phyloP scores from a whole-genome alignment of 1,284 basidiomycete genomes.

The Puccinia polysora region DNA sequence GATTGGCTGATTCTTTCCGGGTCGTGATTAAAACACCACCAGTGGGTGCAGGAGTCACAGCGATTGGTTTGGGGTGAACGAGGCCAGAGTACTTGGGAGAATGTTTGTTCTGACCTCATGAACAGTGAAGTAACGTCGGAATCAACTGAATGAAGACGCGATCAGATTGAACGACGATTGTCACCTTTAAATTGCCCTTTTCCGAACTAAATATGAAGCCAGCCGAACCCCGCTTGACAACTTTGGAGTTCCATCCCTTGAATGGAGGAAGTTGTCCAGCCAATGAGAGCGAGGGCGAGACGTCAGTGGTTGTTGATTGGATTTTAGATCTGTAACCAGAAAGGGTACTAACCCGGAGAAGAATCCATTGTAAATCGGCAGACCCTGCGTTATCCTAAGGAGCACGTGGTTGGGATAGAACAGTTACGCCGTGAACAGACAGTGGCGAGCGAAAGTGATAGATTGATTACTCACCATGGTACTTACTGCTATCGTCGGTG shows the following conservation, averaged over 20 bases:
- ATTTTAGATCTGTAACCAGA: background rate
- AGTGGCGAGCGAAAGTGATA: too few relatives aligned
- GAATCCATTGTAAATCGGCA: conserved; percentile 81
- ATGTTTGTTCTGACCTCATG: conserved; percentile 67
- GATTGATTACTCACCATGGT: too few relatives aligned
- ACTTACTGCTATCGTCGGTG: too few relatives aligned
- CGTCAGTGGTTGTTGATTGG: background rate
- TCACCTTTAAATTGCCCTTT: conserved; percentile 59
- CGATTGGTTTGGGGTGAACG: conserved; percentile 64
- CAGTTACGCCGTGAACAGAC: too few relatives aligned
- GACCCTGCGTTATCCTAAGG: conserved; percentile 53
- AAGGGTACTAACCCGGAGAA: conserved; percentile 76
- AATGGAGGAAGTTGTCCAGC: background rate
- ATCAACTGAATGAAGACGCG: conserved; percentile 49
- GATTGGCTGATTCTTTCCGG: conserved; percentile 26
- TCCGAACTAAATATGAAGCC: conserved; percentile 50
- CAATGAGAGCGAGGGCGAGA: background rate
- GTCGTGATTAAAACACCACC: conserved; percentile 36
- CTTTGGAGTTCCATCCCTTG: conserved; percentile 75
- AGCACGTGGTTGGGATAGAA: too few relatives aligned
- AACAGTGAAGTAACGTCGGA: background rate
- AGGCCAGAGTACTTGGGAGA: conserved; percentile 84
- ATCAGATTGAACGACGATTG: conserved; percentile 59
- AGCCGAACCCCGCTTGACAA: conserved; percentile 62
- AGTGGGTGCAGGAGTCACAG: conserved; percentile 12